These are phyloP conservation scores for Apiotrichum sp. DNA, from an alignment of 1,284 basidiomycete species.

Conservation along the genomic window DNA sequence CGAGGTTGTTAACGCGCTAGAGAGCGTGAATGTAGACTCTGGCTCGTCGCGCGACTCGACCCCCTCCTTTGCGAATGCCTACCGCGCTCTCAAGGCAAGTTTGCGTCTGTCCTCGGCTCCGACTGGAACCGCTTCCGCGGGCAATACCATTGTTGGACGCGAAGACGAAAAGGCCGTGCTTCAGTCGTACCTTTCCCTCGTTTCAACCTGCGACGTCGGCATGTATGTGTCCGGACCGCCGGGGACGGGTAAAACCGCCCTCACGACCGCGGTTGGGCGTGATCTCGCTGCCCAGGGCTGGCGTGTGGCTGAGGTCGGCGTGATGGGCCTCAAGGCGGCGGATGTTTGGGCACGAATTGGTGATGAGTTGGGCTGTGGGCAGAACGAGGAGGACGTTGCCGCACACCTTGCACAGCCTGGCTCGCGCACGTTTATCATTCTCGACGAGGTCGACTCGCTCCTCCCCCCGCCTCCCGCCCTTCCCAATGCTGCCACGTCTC, in stretches of 20 bases:
- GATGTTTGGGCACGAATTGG: slow-evolving; percentile 38
- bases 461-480: slow-evolving; percentile 36
- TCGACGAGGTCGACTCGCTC: slow-evolving; percentile 48
- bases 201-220: slow-evolving; percentile 26
- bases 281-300: slow-evolving; percentile 29
- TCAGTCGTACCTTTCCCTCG: slow-evolving; percentile 29
- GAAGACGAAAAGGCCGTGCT: slow-evolving; percentile 39
- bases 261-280: slow-evolving; percentile 37
- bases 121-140: slow-evolving; percentile 6
- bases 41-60: neutral
- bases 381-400: slow-evolving; percentile 29
- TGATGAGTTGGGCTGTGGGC: slow-evolving; percentile 30
- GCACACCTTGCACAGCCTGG: slow-evolving; percentile 15
- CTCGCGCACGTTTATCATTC: slow-evolving; percentile 35
- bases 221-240: slow-evolving; percentile 48
- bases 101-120: slow-evolving; percentile 34
- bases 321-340: slow-evolving; percentile 41
- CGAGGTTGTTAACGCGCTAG: slow-evolving; percentile 7
- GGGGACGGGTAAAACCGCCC: slow-evolving; percentile 48
- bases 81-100: slow-evolving; percentile 40
- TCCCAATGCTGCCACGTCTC: slow-evolving; percentile 34
- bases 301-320: slow-evolving; percentile 40
- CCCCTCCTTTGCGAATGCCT: slow-evolving; percentile 25
- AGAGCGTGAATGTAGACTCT: slow-evolving; percentile 5
- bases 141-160: slow-evolving; percentile 36